phyloP scores from a whole-genome alignment of 106 monocot species.

The Agapanthus africanus region DNA sequence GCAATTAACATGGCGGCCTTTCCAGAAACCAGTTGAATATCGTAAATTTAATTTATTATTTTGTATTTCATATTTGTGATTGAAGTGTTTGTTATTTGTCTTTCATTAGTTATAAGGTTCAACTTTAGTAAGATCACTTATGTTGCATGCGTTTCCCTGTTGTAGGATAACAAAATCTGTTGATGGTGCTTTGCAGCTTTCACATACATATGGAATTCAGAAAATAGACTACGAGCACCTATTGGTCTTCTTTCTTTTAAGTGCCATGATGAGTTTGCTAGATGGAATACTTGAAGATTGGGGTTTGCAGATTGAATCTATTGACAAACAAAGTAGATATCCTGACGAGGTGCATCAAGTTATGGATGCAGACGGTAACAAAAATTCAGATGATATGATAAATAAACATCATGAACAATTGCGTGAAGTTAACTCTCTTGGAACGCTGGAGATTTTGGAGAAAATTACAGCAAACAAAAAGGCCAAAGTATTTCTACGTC shows the following conservation, averaged over 20 bases:
- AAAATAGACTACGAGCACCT: slow-evolving; percentile 44
- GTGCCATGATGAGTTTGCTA: slow-evolving; percentile 44
- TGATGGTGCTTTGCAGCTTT: slow-evolving; percentile 62
- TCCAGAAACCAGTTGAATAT: too few relatives aligned
- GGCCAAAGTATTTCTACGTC: slow-evolving; percentile 52
- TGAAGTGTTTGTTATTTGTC: too few relatives aligned
- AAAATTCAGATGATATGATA: slow-evolving; percentile 25
- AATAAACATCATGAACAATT: slow-evolving; percentile 36
- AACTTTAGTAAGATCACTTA: not conserved
- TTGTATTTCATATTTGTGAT: too few relatives aligned
- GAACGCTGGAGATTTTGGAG: slow-evolving; percentile 52
- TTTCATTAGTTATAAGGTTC: too few relatives aligned
- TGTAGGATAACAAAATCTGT: slow-evolving; percentile 74
- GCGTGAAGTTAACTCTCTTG: slow-evolving; percentile 30
- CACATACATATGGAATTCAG: slow-evolving; percentile 38
- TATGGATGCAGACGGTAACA: slow-evolving; percentile 42
- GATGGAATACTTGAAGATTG: slow-evolving; percentile 62
- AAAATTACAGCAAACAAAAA: slow-evolving; percentile 53
- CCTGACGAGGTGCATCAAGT: slow-evolving; percentile 8
- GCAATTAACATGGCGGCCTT: too few relatives aligned
- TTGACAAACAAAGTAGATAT: slow-evolving; percentile 23
- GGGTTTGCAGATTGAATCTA: slow-evolving; percentile 34
- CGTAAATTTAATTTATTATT: too few relatives aligned
- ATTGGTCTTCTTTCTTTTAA: slow-evolving; percentile 53
- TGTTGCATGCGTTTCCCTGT: not conserved